Percentiles rank a stretch among this genome's conserved stretches.
These are phyloP conservation scores for Phytophthora agathidicida DNA, from an alignment of 352 stramenopile genomes.

Conservation along the genomic window DNA sequence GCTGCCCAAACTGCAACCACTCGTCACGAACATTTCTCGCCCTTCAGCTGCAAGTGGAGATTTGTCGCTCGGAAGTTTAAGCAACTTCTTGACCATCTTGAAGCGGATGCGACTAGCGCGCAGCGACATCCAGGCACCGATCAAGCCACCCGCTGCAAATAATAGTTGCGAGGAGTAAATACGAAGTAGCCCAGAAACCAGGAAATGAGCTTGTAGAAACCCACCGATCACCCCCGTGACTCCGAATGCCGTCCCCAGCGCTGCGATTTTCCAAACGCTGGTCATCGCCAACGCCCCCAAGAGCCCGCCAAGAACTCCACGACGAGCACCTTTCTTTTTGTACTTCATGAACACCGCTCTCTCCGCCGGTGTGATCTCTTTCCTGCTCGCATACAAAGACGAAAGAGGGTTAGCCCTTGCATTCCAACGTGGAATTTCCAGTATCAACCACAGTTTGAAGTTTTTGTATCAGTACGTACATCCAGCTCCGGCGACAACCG, in stretches of 20 bases:
- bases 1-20: too few species aligned
- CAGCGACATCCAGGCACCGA: conserved; percentile 17
- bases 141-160: conserved; percentile 8
- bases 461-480: too few species aligned
- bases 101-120: conserved; percentile 11
- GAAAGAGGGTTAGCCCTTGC: too few species aligned
- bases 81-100: conserved; percentile 16
- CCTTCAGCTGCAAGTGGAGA: conserved; percentile 13
- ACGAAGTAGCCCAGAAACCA: too few species aligned
- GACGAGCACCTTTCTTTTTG: conserved; percentile 9
- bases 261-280: conserved; percentile 17
- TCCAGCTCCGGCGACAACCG: conserved; percentile 3
- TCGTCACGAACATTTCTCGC: conserved; percentile 18
- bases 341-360: conserved; percentile 14
- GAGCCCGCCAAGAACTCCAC: conserved; percentile 5
- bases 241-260: conserved; percentile 10
- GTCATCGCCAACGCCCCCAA: conserved; percentile 15
- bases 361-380: conserved; percentile 10
- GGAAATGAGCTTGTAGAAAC: neutral
- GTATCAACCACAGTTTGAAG: too few species aligned
- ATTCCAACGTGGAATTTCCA: too few species aligned
- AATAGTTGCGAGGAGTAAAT: too few species aligned
- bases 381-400: neutral
- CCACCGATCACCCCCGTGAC: conserved; percentile 16
- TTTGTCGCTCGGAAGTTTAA: conserved; percentile 15